phyloP scores from a whole-genome alignment of 768 basidiomycete genomes.

The Trametes punicea region DNA sequence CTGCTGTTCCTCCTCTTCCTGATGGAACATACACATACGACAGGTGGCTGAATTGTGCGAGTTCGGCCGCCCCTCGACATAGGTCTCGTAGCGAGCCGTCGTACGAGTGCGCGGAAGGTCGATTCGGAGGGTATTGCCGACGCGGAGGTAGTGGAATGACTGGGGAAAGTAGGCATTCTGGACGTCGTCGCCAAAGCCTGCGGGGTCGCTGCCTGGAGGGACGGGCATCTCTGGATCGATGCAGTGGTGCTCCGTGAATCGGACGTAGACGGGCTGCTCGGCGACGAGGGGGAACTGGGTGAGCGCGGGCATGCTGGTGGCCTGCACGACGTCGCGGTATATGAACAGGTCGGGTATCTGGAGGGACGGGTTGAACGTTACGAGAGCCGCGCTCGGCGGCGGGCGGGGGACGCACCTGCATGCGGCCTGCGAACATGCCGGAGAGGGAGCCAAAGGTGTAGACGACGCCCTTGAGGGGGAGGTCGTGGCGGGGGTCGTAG shows the following conservation, averaged over 20 bases:
- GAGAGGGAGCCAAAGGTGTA: conserved; percentile 51
- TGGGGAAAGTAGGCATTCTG: conserved; percentile 40
- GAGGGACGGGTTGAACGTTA: not conserved
- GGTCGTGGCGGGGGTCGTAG: conserved; percentile 33
- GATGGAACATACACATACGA: conserved; percentile 16
- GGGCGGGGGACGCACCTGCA: conserved; percentile 45
- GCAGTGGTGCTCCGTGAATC: conserved; percentile 53
- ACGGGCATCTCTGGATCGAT: conserved; percentile 39
- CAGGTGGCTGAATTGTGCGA: conserved; percentile 44
- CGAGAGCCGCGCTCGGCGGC: too few relatives aligned
- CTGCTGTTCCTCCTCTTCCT: conserved; percentile 10
- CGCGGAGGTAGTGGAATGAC: conserved; percentile 4
- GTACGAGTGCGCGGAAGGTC: conserved; percentile 2
- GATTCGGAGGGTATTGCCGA: conserved; percentile 10
- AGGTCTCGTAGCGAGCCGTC: conserved; percentile 40
- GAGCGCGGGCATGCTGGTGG: conserved; percentile 25
- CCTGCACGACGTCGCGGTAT: conserved; percentile 31
- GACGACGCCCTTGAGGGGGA: conserved; percentile 31
- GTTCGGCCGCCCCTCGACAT: conserved; percentile 34
- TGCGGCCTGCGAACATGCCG: conserved; percentile 62
- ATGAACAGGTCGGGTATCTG: conserved; percentile 34
- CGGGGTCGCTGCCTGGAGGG: conserved; percentile 22
- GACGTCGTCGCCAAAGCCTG: conserved; percentile 35
- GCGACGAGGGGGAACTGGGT: conserved; percentile 31
- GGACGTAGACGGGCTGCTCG: conserved; percentile 54